phyloP scores from a whole-genome alignment of 2,329 filamentous ascomycete genomes.

The Trichoderma sp. region DNA sequence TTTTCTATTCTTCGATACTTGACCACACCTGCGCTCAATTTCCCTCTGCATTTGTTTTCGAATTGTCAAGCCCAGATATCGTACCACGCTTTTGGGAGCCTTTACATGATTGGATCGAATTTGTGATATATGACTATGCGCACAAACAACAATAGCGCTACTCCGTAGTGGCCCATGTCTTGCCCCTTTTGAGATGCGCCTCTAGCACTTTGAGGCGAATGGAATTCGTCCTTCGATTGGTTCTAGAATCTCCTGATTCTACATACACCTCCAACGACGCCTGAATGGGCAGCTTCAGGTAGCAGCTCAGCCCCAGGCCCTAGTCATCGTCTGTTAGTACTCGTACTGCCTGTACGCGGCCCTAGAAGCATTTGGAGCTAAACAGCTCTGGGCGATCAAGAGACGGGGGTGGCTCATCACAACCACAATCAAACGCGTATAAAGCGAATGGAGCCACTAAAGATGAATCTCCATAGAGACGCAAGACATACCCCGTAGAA shows the following conservation, averaged over 20 bases:
- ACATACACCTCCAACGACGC: neutral
- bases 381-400: neutral
- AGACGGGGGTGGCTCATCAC: neutral
- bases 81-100: neutral
- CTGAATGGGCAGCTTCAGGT: neutral
- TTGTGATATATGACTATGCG: neutral
- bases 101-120: neutral
- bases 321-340: neutral
- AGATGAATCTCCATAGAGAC: neutral
- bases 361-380: neutral
- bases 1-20: neutral
- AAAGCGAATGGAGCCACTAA: neutral
- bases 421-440: neutral
- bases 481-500: neutral
- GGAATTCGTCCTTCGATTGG: neutral
- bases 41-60: neutral
- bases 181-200: neutral
- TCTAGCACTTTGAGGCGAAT: neutral
- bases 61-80: neutral
- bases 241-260: conserved; percentile 1
- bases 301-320: neutral
- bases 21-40: neutral
- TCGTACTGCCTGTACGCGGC: neutral
- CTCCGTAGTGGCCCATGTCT: neutral
- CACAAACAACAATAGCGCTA: neutral